Conservation (phyloP, 129 eudicot species). For the Lactuca sativa region DNA sequence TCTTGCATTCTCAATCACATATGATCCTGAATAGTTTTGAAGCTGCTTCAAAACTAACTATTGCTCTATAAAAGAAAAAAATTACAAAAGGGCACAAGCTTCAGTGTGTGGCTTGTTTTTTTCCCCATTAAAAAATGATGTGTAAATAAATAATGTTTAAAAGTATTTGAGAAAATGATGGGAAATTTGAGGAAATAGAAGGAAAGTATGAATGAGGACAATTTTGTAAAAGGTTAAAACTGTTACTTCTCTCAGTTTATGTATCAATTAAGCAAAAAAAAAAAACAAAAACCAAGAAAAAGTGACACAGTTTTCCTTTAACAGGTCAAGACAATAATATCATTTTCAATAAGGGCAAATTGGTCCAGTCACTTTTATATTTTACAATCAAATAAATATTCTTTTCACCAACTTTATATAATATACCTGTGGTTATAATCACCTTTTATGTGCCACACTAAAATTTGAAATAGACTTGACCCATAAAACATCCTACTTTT, state of each 20-base stretch:
- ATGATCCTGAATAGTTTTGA: constrained; percentile 65
- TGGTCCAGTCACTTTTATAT: not conserved
- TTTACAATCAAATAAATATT: not conserved
- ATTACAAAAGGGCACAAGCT: constrained; percentile 56
- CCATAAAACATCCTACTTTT: not conserved
- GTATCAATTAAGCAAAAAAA: too few species aligned
- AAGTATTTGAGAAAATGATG: too few species aligned
- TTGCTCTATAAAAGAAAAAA: constrained; percentile 2
- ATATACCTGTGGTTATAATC: not conserved
- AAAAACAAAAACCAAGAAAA: not conserved
- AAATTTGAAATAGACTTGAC: too few species aligned
- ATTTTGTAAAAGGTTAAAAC: too few species aligned
- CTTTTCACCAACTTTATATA: not conserved
- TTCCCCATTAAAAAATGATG: constrained; percentile 32
- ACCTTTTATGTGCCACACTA: not conserved
- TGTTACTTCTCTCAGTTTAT: too few species aligned
- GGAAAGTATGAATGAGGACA: too few species aligned
- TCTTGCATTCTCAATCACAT: constrained; percentile 38
- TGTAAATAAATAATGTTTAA: too few species aligned
- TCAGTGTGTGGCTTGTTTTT: constrained; percentile 80
- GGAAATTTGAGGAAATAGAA: too few species aligned
- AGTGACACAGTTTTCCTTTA: not conserved
- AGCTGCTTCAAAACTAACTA: constrained; percentile 89
- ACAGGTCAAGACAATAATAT: not conserved
- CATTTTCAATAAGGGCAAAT: not conserved